These are phyloP conservation scores for Combretum micranthum DNA, from an alignment of 345 rosid genomes.

Conservation along the genomic window DNA sequence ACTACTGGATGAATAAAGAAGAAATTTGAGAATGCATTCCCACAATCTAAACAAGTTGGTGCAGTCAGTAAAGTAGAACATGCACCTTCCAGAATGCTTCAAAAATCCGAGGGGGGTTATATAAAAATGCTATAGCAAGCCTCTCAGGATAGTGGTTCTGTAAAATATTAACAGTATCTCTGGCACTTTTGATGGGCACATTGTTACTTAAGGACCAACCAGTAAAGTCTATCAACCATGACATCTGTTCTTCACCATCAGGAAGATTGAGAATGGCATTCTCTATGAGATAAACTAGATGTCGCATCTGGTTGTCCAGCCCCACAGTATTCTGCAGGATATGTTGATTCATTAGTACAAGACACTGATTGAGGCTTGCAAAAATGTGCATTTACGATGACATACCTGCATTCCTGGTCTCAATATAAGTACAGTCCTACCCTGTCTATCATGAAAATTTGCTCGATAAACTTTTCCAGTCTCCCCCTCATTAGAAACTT, in stretches of 20 bases:
- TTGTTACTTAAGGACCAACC: slow-evolving; percentile 68
- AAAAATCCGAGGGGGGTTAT: slow-evolving; percentile 87
- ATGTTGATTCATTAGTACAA: slow-evolving; percentile 1
- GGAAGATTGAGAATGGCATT: slow-evolving; percentile 86
- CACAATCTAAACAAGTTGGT: too few species aligned
- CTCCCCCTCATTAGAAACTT: slow-evolving; percentile 82
- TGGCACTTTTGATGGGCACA: slow-evolving; percentile 75
- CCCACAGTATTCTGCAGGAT: slow-evolving; percentile 69
- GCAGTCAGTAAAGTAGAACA: too few species aligned
- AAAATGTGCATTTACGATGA: neutral
- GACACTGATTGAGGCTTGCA: slow-evolving; percentile 5
- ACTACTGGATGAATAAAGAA: too few species aligned
- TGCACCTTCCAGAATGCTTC: slow-evolving; percentile 98
- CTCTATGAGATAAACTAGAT: slow-evolving; percentile 83
- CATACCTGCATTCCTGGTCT: slow-evolving; percentile 86
- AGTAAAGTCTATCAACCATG: slow-evolving; percentile 92
- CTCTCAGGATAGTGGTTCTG: slow-evolving; percentile 97
- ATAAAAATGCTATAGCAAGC: slow-evolving; percentile 79
- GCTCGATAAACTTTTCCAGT: slow-evolving; percentile 90
- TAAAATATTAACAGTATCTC: slow-evolving; percentile 58
- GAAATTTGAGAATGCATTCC: too few species aligned
- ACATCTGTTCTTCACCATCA: slow-evolving; percentile 87
- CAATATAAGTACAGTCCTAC: slow-evolving; percentile 78
- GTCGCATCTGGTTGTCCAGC: slow-evolving; percentile 60
- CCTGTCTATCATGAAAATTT: slow-evolving; percentile 73